Evolutionary conservation across 257 asterid genomes (phyloP).

Genomic region (Solanum clarkiae): DNA sequence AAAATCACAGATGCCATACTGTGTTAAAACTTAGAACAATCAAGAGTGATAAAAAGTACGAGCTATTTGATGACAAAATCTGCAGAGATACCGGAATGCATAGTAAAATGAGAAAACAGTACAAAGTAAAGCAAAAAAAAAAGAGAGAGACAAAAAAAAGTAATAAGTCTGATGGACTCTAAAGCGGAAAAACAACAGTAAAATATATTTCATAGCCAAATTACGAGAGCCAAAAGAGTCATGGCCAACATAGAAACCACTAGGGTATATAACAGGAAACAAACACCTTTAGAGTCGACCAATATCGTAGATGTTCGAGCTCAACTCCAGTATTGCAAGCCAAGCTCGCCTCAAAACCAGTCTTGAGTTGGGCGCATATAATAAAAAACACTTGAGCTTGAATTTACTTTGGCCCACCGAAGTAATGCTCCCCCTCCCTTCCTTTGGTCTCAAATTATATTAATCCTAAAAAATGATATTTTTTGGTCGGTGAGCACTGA

Average conservation of each 20-base stretch:
- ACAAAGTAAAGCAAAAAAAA: not conserved
- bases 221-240: not conserved
- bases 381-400: not conserved
- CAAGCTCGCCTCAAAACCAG: not conserved
- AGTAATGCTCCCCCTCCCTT: not conserved
- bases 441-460: not conserved
- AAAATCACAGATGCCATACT: not conserved
- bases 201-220: not conserved
- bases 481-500: not conserved
- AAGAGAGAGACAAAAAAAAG: not conserved
- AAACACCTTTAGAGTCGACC: not conserved
- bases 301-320: not conserved
- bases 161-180: not conserved
- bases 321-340: not conserved
- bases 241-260: not conserved
- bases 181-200: not conserved
- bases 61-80: not conserved
- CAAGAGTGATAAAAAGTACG: not conserved
- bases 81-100: not conserved
- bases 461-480: not conserved
- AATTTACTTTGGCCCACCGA: not conserved
- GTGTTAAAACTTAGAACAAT: not conserved
- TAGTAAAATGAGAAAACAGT: not conserved
- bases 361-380: not conserved
- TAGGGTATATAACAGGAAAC: not conserved